Evolutionary conservation across 2,329 filamentous ascomycete genomes (phyloP).

Genomic region (Talaromyces funiculosus): DNA sequence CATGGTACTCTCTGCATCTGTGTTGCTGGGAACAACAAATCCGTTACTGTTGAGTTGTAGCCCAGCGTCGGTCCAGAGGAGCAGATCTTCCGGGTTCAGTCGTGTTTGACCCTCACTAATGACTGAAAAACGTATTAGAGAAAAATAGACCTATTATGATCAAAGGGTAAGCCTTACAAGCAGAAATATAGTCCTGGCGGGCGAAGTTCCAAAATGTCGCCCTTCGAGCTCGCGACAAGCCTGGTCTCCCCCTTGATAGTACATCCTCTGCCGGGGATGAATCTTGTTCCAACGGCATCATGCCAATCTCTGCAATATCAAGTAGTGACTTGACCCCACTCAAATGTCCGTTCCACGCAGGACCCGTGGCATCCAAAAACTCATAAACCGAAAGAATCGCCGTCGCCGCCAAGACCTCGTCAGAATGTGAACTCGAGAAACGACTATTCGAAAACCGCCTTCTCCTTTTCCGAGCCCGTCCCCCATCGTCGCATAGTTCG

Average conservation of each 20-base stretch:
- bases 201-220: slow-evolving; percentile 65
- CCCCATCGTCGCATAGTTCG: slow-evolving; percentile 28
- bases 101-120: slow-evolving; percentile 57
- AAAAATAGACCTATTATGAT: background rate
- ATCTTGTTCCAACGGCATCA: slow-evolving; percentile 35
- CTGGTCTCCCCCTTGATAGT: slow-evolving; percentile 26
- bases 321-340: slow-evolving; percentile 61
- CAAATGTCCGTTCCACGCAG: slow-evolving; percentile 59
- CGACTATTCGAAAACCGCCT: slow-evolving; percentile 41
- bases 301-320: slow-evolving; percentile 40
- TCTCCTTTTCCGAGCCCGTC: slow-evolving; percentile 41
- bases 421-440: slow-evolving; percentile 38
- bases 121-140: slow-evolving; percentile 21
- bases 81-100: slow-evolving; percentile 57
- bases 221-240: slow-evolving; percentile 51
- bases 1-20: slow-evolving; percentile 43
- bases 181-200: slow-evolving; percentile 59
- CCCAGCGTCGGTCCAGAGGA: slow-evolving; percentile 60
- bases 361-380: slow-evolving; percentile 59
- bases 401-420: slow-evolving; percentile 60
- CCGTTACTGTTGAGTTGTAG: slow-evolving; percentile 53
- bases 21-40: slow-evolving; percentile 42
- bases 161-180: slow-evolving; percentile 43
- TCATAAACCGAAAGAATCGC: slow-evolving; percentile 64
- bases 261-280: slow-evolving; percentile 39